These are phyloP conservation scores for Luvunga scandens DNA, from an alignment of 345 rosid genomes.

Conservation along the genomic window DNA sequence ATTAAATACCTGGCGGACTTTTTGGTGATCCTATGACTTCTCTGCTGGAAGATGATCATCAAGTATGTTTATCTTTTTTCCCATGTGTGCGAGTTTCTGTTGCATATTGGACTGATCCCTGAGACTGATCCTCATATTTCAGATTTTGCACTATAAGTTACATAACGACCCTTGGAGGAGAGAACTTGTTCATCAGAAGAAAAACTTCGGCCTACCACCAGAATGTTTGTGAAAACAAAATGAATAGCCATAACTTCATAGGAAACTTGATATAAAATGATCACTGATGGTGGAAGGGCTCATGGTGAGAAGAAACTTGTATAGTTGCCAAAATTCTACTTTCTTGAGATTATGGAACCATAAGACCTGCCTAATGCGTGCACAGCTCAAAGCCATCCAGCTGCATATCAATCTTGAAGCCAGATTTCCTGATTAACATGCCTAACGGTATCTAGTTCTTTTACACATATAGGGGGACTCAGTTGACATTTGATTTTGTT, in stretches of 20 bases:
- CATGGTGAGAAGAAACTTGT: not conserved
- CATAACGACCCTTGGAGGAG: conserved; percentile 90
- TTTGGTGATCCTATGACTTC: too few species aligned
- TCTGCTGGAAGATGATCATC: not conserved
- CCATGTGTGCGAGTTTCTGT: not conserved
- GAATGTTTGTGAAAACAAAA: conserved; percentile 51
- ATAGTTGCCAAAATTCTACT: not conserved
- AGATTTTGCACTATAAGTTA: conserved; percentile 76
- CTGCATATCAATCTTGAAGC: not conserved
- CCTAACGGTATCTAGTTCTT: not conserved
- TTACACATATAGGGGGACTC: not conserved
- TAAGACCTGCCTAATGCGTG: not conserved
- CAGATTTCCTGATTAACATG: not conserved
- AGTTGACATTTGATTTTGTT: not conserved
- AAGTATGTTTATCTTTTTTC: too few species aligned
- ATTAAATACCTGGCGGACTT: not conserved
- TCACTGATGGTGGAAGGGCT: not conserved
- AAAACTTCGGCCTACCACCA: conserved; percentile 67
- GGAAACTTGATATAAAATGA: not conserved
- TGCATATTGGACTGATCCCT: not conserved
- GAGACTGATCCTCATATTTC: not conserved
- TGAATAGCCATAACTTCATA: conserved; percentile 13
- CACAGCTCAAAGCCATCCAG: not conserved
- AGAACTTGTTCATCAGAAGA: conserved; percentile 33
- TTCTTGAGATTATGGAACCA: not conserved